These are phyloP conservation scores for Auricularia sp. DNA, from an alignment of 768 basidiomycete species.

Conservation along the genomic window DNA sequence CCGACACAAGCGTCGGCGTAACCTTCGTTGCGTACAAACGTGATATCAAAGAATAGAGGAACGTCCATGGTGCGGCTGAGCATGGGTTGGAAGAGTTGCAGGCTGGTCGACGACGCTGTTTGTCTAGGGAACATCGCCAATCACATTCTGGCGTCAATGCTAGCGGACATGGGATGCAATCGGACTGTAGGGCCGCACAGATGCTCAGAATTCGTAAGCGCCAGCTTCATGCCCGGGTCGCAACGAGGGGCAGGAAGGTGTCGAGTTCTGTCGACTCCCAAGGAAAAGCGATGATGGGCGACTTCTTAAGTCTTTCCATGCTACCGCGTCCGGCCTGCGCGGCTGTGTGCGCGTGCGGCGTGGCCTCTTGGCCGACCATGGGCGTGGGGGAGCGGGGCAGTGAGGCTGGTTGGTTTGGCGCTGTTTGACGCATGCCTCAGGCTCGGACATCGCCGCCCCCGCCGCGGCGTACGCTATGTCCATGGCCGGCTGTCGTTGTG, in stretches of 20 bases:
- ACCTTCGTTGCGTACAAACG: not conserved
- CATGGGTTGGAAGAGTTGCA: not conserved
- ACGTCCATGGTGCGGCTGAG: not conserved
- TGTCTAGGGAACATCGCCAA: conserved; percentile 48
- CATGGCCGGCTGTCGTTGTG: not conserved
- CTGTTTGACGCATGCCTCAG: not conserved
- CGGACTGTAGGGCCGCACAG: not conserved
- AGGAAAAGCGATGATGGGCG: not conserved
- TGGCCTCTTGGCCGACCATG: not conserved
- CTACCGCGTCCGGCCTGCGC: not conserved
- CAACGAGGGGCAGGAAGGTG: conserved; percentile 19
- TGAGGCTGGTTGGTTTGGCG: not conserved
- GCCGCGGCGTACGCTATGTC: not conserved
- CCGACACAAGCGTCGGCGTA: not conserved
- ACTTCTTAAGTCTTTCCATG: not conserved
- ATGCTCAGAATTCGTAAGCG: not conserved
- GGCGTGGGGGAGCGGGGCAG: not conserved
- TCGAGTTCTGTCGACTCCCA: no score
- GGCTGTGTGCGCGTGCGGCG: not conserved
- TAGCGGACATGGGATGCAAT: conserved; percentile 35
- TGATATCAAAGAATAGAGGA: not conserved
- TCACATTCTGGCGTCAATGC: not conserved
- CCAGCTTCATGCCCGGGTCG: conserved; percentile 61
- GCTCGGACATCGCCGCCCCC: not conserved
- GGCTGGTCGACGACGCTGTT: conserved; percentile 9